Conservation (phyloP, 257 asterid species). For the Agastache rugosa region DNA sequence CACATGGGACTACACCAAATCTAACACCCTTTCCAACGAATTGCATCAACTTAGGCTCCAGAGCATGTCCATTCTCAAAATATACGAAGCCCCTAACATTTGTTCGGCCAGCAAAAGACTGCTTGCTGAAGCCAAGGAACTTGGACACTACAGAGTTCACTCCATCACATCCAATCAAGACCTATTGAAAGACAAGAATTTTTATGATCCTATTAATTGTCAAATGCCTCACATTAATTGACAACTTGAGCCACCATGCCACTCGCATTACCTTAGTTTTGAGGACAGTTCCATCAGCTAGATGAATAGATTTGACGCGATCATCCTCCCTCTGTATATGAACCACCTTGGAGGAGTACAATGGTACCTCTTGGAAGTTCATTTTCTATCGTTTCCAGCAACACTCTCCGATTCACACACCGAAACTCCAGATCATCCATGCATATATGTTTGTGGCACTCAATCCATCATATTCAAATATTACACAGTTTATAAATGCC, state of each 20-base stretch:
- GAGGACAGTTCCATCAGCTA: slow-evolving; percentile 67
- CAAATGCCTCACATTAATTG: not conserved
- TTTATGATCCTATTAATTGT: not conserved
- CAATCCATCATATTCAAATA: not conserved
- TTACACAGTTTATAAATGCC: not conserved
- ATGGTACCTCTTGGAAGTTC: slow-evolving; percentile 69
- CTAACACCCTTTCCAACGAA: slow-evolving; percentile 50
- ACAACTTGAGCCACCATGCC: not conserved
- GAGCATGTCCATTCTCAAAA: slow-evolving; percentile 43
- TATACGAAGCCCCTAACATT: slow-evolving; percentile 43
- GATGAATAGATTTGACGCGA: slow-evolving; percentile 55
- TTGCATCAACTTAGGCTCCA: slow-evolving; percentile 46
- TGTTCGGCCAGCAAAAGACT: slow-evolving; percentile 43
- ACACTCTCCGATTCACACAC: slow-evolving; percentile 53
- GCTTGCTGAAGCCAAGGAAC: slow-evolving; percentile 49
- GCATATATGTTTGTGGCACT: slow-evolving; percentile 26
- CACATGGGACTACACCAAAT: slow-evolving; percentile 51
- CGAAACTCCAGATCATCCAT: slow-evolving; percentile 53
- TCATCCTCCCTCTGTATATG: slow-evolving; percentile 50
- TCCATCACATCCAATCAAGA: slow-evolving; percentile 62
- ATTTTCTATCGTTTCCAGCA: slow-evolving; percentile 58
- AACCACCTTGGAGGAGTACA: slow-evolving; percentile 72
- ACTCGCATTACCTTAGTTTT: slow-evolving; percentile 59
- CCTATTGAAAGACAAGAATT: slow-evolving; percentile 32
- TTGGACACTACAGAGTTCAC: slow-evolving; percentile 59